phyloP scores from a whole-genome alignment of 352 stramenopile species.

The Pythium biforme region DNA sequence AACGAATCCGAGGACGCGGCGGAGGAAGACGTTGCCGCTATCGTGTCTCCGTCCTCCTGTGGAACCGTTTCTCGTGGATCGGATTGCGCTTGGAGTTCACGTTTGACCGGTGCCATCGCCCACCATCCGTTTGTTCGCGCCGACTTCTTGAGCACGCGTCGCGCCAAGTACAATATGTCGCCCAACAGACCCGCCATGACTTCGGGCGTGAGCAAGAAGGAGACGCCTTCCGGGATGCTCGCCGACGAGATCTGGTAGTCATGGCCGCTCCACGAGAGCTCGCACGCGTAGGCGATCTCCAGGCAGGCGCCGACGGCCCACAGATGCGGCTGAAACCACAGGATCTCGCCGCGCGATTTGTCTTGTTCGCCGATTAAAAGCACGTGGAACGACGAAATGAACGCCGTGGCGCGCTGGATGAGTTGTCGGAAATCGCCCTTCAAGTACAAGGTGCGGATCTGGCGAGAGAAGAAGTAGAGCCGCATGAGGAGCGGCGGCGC shows the following conservation, averaged over 20 bases:
- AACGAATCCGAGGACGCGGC: neutral
- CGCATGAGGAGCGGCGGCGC: constrained; percentile 53
- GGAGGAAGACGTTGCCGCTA: too few species aligned
- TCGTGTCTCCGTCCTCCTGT: too few species aligned
- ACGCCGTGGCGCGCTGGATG: constrained; percentile 46
- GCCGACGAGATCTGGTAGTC: constrained; percentile 56
- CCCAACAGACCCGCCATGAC: constrained; percentile 62
- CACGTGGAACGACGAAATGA: constrained; percentile 54
- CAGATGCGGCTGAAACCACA: constrained; percentile 53
- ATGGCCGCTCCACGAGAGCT: constrained; percentile 69
- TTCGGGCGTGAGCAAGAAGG: constrained; percentile 52
- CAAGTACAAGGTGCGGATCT: constrained; percentile 75
- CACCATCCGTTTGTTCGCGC: constrained; percentile 28
- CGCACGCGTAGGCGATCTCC: constrained; percentile 73
- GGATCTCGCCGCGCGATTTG: constrained; percentile 14
- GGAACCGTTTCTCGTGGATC: neutral
- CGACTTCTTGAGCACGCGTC: constrained; percentile 55
- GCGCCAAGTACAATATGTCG: constrained; percentile 71
- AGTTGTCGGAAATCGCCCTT: constrained; percentile 68
- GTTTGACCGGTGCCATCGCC: neutral
- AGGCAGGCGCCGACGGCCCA: constrained; percentile 76
- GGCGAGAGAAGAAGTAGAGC: constrained; percentile 77
- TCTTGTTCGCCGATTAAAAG: constrained; percentile 35
- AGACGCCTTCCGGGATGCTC: constrained; percentile 40
- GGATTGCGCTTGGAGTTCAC: neutral